These are phyloP conservation scores for Podila verticillata DNA, from an alignment of 192 early-diverging fungal genomes.

Conservation along the genomic window DNA sequence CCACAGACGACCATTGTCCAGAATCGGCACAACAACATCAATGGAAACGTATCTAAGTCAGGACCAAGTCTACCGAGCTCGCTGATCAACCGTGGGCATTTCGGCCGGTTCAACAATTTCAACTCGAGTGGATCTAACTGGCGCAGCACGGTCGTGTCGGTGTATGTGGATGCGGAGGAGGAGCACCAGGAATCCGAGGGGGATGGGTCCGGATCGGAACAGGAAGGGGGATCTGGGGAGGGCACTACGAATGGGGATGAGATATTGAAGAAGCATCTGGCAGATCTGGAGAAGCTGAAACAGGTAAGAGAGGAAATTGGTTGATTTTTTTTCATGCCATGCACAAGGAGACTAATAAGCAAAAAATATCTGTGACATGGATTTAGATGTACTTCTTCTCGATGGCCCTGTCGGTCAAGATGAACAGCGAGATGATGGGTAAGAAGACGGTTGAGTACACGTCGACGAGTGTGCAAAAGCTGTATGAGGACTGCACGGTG, in stretches of 20 bases:
- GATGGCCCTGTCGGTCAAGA: conserved; percentile 44
- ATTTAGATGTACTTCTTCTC: conserved; percentile 43
- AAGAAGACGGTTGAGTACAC: conserved; percentile 37
- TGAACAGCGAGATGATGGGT: conserved; percentile 50
- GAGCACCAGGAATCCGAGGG: conserved; percentile 15
- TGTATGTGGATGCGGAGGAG: conserved; percentile 47
- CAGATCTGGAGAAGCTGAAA: conserved; percentile 38
- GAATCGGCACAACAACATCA: conserved; percentile 4
- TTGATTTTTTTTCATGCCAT: not conserved
- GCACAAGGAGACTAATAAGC: not conserved
- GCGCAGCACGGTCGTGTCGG: conserved; percentile 35
- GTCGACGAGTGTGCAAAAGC: conserved; percentile 32
- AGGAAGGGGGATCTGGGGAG: not conserved
- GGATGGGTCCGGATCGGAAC: not conserved
- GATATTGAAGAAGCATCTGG: conserved; percentile 17
- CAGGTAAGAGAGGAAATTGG: conserved; percentile 7
- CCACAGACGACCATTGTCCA: conserved; percentile 13
- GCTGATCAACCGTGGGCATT: not conserved
- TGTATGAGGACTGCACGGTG: conserved; percentile 40
- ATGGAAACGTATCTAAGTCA: not conserved
- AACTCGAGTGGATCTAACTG: conserved; percentile 2
- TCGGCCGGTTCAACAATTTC: not conserved
- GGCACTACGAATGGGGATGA: conserved; percentile 2
- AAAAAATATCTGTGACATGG: not conserved
- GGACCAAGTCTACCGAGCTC: not conserved